phyloP scores from a whole-genome alignment of 345 rosid species.

The Salix viminalis region DNA sequence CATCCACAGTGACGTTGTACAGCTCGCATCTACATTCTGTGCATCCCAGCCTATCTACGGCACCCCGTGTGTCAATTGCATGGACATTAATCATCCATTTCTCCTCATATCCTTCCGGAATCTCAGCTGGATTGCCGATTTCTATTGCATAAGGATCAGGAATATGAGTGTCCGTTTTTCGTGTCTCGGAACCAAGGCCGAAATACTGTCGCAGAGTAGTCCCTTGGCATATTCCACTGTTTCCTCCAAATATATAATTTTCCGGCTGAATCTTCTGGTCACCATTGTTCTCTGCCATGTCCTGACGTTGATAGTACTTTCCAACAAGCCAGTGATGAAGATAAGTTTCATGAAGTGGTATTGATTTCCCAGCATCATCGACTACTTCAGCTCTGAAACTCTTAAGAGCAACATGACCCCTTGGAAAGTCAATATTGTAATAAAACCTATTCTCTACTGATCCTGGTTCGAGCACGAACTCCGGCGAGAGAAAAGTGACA shows the following conservation, averaged over 20 bases:
- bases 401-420: constrained; percentile 78
- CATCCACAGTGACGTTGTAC: constrained; percentile 63
- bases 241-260: constrained; percentile 30
- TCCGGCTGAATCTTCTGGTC: constrained; percentile 2
- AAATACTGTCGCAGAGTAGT: constrained; percentile 45
- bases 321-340: constrained; percentile 80
- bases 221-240: constrained; percentile 63
- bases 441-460: constrained; percentile 54
- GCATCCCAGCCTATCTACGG: constrained; percentile 65
- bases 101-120: constrained; percentile 63
- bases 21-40: constrained; percentile 71
- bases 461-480: constrained; percentile 69
- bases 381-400: constrained; percentile 62
- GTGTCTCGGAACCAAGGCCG: constrained; percentile 86
- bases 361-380: constrained; percentile 57
- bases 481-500: constrained; percentile 60
- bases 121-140: constrained; percentile 57
- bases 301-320: constrained; percentile 41
- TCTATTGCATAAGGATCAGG: constrained; percentile 89
- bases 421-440: constrained; percentile 62
- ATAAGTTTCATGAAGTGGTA: constrained; percentile 85
- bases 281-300: constrained; percentile 13
- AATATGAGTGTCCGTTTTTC: constrained; percentile 53
- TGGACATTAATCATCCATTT: constrained; percentile 77
- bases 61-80: constrained; percentile 86